Evolutionary conservation across 2,329 filamentous ascomycete species (phyloP).

Genomic region (Plectosphaerella sp.): DNA sequence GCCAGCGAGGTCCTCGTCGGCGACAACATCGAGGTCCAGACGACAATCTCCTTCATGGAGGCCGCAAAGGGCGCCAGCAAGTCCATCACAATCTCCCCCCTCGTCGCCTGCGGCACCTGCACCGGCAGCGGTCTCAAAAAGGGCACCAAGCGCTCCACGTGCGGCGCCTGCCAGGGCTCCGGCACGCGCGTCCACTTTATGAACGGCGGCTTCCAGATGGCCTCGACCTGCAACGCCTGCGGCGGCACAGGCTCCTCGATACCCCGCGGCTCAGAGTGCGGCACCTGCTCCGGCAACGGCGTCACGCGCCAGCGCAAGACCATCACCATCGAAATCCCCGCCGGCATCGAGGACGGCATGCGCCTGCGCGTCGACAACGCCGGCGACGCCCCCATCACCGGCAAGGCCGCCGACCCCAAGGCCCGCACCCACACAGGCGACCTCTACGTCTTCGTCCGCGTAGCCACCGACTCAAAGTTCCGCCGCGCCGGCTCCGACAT

Average conservation of each 20-base stretch:
- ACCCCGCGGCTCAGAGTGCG: constrained; percentile 77
- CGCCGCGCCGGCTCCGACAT: constrained; percentile 84
- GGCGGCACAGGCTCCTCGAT: constrained; percentile 72
- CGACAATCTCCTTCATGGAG: constrained; percentile 92
- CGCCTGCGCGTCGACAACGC: constrained; percentile 78
- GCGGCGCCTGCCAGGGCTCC: constrained; percentile 78
- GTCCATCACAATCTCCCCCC: constrained; percentile 80
- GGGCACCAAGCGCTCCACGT: constrained; percentile 68
- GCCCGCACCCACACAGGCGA: constrained; percentile 72
- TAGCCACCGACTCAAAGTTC: constrained; percentile 88
- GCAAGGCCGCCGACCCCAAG: constrained; percentile 59
- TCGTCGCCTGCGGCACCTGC: constrained; percentile 79
- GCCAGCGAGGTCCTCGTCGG: constrained; percentile 80
- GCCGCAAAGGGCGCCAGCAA: constrained; percentile 88
- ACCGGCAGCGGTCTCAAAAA: constrained; percentile 78
- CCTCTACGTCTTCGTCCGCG: constrained; percentile 84
- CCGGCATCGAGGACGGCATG: constrained; percentile 96
- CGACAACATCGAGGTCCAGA: constrained; percentile 92
- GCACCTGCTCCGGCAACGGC: constrained; percentile 74
- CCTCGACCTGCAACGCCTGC: constrained; percentile 78
- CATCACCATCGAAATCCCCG: constrained; percentile 86
- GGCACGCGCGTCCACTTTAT: constrained; percentile 85
- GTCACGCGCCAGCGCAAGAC: constrained; percentile 80
- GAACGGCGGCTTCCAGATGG: constrained; percentile 94
- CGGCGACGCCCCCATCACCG: constrained; percentile 80